Conservation (phyloP, 2,329 filamentous ascomycete species). For the Paramyrothecium sp. region DNA sequence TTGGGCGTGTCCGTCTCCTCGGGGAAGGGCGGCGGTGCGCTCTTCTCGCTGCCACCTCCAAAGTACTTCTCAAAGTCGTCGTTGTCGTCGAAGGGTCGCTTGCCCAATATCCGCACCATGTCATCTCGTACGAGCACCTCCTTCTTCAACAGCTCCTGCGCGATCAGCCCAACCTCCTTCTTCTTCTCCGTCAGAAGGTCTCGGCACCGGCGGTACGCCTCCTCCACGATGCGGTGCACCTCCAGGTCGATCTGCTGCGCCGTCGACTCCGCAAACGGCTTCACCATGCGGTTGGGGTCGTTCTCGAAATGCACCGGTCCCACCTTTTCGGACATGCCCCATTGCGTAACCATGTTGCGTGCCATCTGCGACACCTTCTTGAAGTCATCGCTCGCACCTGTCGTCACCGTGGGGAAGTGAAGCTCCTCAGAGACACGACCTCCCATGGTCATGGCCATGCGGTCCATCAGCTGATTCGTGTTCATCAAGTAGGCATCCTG, state of each 20-base stretch:
- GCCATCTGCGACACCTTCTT: conserved; percentile 97
- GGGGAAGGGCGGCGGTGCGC: conserved; percentile 57
- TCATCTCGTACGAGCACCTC: conserved; percentile 91
- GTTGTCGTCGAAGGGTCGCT: conserved; percentile 76
- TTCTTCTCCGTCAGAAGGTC: conserved; percentile 83
- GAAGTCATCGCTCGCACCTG: conserved; percentile 94
- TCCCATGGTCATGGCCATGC: conserved; percentile 99
- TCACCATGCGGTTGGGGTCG: conserved; percentile 77
- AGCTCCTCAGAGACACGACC: conserved; percentile 94
- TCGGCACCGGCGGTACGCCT: conserved; percentile 89
- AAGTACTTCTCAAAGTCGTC: conserved; percentile 97
- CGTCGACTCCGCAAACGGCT: conserved; percentile 94
- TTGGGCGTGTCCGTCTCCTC: conserved; percentile 39
- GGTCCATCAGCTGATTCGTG: conserved; percentile 93
- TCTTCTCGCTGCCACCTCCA: conserved; percentile 55
- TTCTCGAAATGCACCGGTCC: conserved; percentile 91
- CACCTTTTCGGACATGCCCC: conserved; percentile 95
- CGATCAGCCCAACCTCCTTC: conserved; percentile 81
- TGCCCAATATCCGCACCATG: conserved; percentile 83
- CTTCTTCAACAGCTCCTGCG: conserved; percentile 89
- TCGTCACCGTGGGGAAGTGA: conserved; percentile 95
- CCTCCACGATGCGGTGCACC: conserved; percentile 86
- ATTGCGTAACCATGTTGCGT: conserved; percentile 97
- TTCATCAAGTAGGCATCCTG: conserved; percentile 95
- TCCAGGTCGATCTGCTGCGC: conserved; percentile 89